phyloP scores from a whole-genome alignment of 768 basidiomycete species.

The Lentinula detonsa region DNA sequence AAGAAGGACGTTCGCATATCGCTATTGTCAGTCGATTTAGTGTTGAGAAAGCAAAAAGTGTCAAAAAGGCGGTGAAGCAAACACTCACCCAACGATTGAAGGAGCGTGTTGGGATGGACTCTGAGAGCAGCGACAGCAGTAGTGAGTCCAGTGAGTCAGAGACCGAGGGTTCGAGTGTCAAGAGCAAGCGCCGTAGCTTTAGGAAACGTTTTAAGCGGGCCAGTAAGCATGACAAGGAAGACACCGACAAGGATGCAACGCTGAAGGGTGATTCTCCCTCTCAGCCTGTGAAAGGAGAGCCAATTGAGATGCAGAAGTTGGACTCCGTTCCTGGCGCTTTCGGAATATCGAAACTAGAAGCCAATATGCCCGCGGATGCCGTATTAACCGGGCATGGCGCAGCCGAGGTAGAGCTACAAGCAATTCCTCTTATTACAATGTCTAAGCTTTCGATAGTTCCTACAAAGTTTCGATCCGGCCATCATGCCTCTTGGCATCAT shows the following conservation, averaged over 20 bases:
- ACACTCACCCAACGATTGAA: constrained; percentile 76
- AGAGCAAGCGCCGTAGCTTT: constrained; percentile 5
- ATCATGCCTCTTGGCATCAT: constrained; percentile 68
- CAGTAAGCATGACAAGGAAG: not conserved
- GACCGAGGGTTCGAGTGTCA: constrained; percentile 2
- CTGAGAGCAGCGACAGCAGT: constrained; percentile 1
- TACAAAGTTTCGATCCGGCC: constrained; percentile 53
- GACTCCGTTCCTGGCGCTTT: constrained; percentile 5
- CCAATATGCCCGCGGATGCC: constrained; percentile 66
- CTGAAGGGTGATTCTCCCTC: constrained; percentile 13
- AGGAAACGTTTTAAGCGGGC: not conserved
- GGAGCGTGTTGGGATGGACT: constrained; percentile 65
- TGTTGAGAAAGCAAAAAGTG: constrained; percentile 63
- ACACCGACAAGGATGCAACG: constrained; percentile 10
- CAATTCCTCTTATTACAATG: not conserved
- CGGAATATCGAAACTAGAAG: constrained; percentile 37
- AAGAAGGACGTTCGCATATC: constrained; percentile 89
- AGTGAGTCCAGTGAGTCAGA: constrained; percentile 10
- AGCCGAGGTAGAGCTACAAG: constrained; percentile 33
- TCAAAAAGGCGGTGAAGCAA: constrained; percentile 79
- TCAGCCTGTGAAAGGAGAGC: constrained; percentile 8
- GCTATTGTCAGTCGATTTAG: constrained; percentile 82
- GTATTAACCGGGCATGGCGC: constrained; percentile 50
- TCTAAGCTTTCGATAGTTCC: constrained; percentile 30
- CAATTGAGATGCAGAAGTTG: constrained; percentile 4